Evolutionary conservation across 2,329 filamentous ascomycete species (phyloP), one percentile per base, ranked within the genome.

Genomic region (Peltaster fructicola): DNA sequence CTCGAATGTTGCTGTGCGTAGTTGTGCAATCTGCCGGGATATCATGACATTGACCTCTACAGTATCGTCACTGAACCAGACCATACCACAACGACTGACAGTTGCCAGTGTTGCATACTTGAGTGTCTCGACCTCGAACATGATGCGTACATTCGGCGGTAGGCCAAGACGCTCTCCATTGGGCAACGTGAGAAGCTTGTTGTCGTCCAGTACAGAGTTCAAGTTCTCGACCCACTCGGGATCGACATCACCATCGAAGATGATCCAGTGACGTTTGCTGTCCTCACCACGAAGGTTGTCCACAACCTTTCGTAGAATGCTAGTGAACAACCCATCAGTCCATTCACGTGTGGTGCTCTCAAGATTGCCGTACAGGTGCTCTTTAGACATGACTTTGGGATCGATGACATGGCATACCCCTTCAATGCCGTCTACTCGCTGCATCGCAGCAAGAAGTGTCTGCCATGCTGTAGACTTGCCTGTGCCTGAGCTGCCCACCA

Each of bases 31-130:
- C 44, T 98, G 93, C 52, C 95, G 80, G 34, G 70, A 63, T 19
- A 95, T 75, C 71, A 95, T 78, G 77, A 98, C 92, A 37, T 67
- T 68, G 1, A 85, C 69, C 15, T 81, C 85, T 19, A 99, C 85
- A 14, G 84, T 95, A 45, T 98, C 90, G 43, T 93, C 85, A 47
- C 82, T 98, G 57, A 95, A 98, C 88, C 88, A 99, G 8, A 99
- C 90, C 88, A 99, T 99, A 64, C 88, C 88, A 50, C 88, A 99
- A 56, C 88, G 82, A 72, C 79, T 90, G 45, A 99, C 88, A n/a
- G 88, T 99, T 28, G 88, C 88, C 21, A 98, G 68, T 0, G 88
- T 99, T 17, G 88, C 88, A 48, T 98, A 98, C 48, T 90, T 92
- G 31, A 99, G 63, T 3, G 75, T 95, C 56, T 98, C 90, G 17